Evolutionary conservation across 116 monocot species (phyloP).

Genomic region (Phalaenopsis hybrid): DNA sequence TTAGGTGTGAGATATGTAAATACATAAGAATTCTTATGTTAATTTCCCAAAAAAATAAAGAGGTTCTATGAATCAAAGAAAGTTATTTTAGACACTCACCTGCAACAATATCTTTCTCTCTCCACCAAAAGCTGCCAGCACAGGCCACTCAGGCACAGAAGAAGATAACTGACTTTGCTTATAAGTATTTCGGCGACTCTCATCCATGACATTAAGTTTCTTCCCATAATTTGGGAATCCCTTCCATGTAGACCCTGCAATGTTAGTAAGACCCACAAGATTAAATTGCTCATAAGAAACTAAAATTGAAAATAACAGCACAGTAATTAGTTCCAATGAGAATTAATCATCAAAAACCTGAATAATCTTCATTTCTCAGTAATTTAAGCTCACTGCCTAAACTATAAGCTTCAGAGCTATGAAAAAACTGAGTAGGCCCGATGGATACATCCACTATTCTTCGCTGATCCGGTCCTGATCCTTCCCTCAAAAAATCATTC

Average conservation of each 20-base stretch:
- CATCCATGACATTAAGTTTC: conserved; percentile 24
- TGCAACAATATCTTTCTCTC: conserved; percentile 31
- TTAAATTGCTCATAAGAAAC: neutral
- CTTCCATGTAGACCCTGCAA: conserved; percentile 22
- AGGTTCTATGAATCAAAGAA: neutral
- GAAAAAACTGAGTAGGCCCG: conserved; percentile 13
- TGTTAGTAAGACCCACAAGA: neutral
- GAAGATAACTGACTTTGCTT: conserved; percentile 6
- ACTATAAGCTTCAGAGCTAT: conserved; percentile 12
- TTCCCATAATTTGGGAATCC: conserved; percentile 27
- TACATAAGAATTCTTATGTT: no score
- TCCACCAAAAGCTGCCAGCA: conserved; percentile 15
- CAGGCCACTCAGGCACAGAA: conserved; percentile 2
- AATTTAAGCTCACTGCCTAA: conserved; percentile 21
- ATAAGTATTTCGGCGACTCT: conserved; percentile 30
- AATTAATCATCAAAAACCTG: conserved; percentile 20
- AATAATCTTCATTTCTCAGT: conserved; percentile 41
- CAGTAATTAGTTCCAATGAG: neutral
- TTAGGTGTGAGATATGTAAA: no score
- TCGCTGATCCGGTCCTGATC: conserved; percentile 16
- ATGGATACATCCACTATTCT: conserved; percentile 3
- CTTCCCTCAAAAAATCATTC: conserved; percentile 23
- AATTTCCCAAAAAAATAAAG: no score
- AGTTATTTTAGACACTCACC: conserved; percentile 16
- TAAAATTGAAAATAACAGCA: neutral